Evolutionary conservation across 2,329 filamentous ascomycete genomes (phyloP).

Genomic region (Fusarium sp.): DNA sequence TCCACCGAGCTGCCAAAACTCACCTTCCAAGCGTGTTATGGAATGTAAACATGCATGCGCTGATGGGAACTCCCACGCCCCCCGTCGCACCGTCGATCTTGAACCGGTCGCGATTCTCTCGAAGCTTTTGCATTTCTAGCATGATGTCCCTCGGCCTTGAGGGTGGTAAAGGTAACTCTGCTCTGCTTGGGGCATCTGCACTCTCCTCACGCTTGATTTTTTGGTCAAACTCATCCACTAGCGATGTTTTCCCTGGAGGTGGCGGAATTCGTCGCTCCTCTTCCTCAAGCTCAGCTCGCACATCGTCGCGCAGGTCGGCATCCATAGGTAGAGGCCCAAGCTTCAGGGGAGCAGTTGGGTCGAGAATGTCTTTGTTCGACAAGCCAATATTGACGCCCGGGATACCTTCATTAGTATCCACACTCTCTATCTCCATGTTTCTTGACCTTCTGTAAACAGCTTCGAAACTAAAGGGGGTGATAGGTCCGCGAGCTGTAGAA

Average conservation of each 20-base stretch:
- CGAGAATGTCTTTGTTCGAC: slow-evolving; percentile 67
- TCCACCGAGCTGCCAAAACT: slow-evolving; percentile 41
- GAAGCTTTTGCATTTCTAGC: slow-evolving; percentile 93
- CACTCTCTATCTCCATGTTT: slow-evolving; percentile 69
- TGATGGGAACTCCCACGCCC: slow-evolving; percentile 83
- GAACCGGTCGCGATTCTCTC: slow-evolving; percentile 92
- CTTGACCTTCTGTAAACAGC: slow-evolving; percentile 66
- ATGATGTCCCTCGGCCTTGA: slow-evolving; percentile 90
- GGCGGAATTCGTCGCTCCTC: slow-evolving; percentile 84
- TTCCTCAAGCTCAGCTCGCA: slow-evolving; percentile 86
- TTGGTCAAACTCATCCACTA: slow-evolving; percentile 88
- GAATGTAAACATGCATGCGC: slow-evolving; percentile 97
- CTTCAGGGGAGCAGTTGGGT: slow-evolving; percentile 68
- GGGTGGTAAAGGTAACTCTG: slow-evolving; percentile 85
- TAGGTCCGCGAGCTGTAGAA: slow-evolving; percentile 67
- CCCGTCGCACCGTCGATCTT: slow-evolving; percentile 85
- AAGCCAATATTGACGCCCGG: slow-evolving; percentile 70
- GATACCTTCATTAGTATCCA: slow-evolving; percentile 72
- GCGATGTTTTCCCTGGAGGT: slow-evolving; percentile 71
- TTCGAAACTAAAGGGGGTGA: slow-evolving; percentile 71
- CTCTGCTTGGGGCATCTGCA: slow-evolving; percentile 80
- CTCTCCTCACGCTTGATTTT: slow-evolving; percentile 91
- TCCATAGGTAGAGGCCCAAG: slow-evolving; percentile 89
- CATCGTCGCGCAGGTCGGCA: slow-evolving; percentile 80
- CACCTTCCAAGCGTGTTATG: slow-evolving; percentile 95